A percentile compares a stretch with the other conserved stretches of the same genome.
phyloP scores from a whole-genome alignment of 140 eudicot genomes.

The Senecio squalidus region DNA sequence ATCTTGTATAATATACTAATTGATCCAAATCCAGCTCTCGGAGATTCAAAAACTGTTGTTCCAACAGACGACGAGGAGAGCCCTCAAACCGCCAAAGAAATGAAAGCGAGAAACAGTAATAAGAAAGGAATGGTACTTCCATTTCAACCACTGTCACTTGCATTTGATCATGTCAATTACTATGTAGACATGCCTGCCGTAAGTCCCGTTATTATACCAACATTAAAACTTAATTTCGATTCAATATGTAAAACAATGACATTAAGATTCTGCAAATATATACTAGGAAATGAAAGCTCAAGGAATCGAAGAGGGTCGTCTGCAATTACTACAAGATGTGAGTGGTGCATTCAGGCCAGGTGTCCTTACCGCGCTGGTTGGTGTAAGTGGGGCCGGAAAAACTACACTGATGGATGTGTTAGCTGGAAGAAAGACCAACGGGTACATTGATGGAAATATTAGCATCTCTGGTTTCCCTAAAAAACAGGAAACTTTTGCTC shows the following conservation, averaged over 20 bases:
- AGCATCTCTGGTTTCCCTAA: slow-evolving; percentile 74
- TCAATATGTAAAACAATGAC: not conserved
- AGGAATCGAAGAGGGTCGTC: slow-evolving; percentile 49
- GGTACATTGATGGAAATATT: slow-evolving; percentile 66
- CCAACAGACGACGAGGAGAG: slow-evolving; percentile 29
- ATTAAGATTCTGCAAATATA: not conserved
- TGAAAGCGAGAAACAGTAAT: slow-evolving; percentile 27
- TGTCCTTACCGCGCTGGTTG: slow-evolving; percentile 58
- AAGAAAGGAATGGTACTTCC: slow-evolving; percentile 76
- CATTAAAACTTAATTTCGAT: not conserved
- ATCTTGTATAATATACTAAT: not conserved
- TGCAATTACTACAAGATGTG: slow-evolving; percentile 62
- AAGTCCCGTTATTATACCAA: slow-evolving; percentile 30
- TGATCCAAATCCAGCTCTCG: slow-evolving; percentile 43
- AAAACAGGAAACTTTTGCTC: slow-evolving; percentile 72
- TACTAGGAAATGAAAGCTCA: slow-evolving; percentile 66
- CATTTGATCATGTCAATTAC: slow-evolving; percentile 64
- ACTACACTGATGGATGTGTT: slow-evolving; percentile 80
- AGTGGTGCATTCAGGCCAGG: slow-evolving; percentile 75
- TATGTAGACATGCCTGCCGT: slow-evolving; percentile 70
- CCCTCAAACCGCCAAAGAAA: slow-evolving; percentile 6
- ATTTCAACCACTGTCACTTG: slow-evolving; percentile 56
- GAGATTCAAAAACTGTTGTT: slow-evolving; percentile 43
- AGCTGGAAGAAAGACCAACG: slow-evolving; percentile 75
- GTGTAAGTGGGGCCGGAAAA: slow-evolving; percentile 85